Conservation (phyloP, 208 protist genomes). For the Angomonas ambiguus region DNA sequence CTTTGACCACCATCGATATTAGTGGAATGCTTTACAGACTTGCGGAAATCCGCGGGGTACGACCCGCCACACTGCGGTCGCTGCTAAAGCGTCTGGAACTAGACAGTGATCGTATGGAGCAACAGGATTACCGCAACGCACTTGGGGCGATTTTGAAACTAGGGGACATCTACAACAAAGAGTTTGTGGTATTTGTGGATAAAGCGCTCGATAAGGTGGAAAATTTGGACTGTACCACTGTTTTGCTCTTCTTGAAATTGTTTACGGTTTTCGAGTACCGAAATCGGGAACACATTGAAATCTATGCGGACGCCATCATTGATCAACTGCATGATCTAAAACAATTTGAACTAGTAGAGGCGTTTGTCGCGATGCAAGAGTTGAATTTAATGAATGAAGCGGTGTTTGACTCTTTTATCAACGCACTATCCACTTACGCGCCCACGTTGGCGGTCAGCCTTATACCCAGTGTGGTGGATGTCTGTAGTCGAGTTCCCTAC, state of each 20-base stretch:
- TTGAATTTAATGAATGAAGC: constrained; percentile 66
- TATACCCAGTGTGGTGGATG: constrained; percentile 73
- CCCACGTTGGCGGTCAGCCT: constrained; percentile 38
- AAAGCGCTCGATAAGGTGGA: constrained; percentile 70
- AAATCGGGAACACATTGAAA: constrained; percentile 75
- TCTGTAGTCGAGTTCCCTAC: constrained; percentile 65
- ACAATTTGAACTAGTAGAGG: constrained; percentile 64
- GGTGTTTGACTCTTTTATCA: constrained; percentile 51
- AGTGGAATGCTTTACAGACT: constrained; percentile 35
- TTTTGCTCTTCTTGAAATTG: constrained; percentile 60
- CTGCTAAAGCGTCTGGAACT: constrained; percentile 42
- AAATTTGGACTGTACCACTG: constrained; percentile 66
- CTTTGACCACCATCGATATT: constrained; percentile 60
- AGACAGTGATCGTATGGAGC: constrained; percentile 53
- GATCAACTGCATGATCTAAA: constrained; percentile 60
- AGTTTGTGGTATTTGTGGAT: constrained; percentile 59
- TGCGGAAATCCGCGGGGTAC: constrained; percentile 49
- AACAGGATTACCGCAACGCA: constrained; percentile 72
- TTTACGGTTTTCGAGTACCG: constrained; percentile 63
- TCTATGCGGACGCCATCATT: constrained; percentile 82
- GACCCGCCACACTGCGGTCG: constrained; percentile 38
- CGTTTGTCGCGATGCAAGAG: constrained; percentile 61
- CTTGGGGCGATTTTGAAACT: constrained; percentile 24
- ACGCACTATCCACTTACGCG: constrained; percentile 37
- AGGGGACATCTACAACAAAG: constrained; percentile 53